These are phyloP conservation scores for Ustilago lituana DNA, from an alignment of 1,284 basidiomycete genomes.

Conservation along the genomic window DNA sequence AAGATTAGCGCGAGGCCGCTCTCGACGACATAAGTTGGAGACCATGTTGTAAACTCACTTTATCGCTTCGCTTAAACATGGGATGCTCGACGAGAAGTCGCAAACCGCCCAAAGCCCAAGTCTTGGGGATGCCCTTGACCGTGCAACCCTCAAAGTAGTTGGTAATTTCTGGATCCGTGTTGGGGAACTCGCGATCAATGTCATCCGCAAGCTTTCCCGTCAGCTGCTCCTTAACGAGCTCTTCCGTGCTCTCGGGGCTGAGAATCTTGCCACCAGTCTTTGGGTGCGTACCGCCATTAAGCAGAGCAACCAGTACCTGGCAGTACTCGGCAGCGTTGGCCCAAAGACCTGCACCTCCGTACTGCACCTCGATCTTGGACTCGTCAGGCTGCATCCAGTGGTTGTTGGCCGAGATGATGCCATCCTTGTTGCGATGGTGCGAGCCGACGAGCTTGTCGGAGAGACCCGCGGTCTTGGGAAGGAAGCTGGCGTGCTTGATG, in stretches of 20 bases:
- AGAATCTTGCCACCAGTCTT: slow-evolving; percentile 52
- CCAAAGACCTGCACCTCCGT: slow-evolving; percentile 42
- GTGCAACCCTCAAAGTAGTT: slow-evolving; percentile 38
- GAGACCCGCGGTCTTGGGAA: slow-evolving; percentile 21
- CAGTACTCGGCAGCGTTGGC: slow-evolving; percentile 43
- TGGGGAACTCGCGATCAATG: slow-evolving; percentile 37
- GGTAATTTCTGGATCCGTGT: slow-evolving; percentile 24
- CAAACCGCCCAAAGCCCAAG: slow-evolving; percentile 41
- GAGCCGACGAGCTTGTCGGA: slow-evolving; percentile 37
- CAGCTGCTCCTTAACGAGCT: slow-evolving; percentile 50
- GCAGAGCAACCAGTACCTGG: slow-evolving; percentile 49
- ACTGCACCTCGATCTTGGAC: slow-evolving; percentile 53
- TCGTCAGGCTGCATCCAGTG: slow-evolving; percentile 42
- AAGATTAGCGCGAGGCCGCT: too few relatives aligned
- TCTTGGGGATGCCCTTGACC: slow-evolving; percentile 35
- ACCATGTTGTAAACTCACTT: background rate
- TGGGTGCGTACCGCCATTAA: slow-evolving; percentile 57
- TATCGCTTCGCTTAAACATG: slow-evolving; percentile 32
- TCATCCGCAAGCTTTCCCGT: slow-evolving; percentile 30
- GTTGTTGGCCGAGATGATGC: slow-evolving; percentile 26
- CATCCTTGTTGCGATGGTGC: slow-evolving; percentile 27
- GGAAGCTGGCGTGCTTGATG: slow-evolving; percentile 46
- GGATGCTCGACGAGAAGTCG: slow-evolving; percentile 31
- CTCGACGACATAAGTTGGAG: background rate
- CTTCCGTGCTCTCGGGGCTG: slow-evolving; percentile 43